These are phyloP conservation scores for Dalbergia cochinchinensis DNA, from an alignment of 306 rosid genomes.

Conservation along the genomic window DNA sequence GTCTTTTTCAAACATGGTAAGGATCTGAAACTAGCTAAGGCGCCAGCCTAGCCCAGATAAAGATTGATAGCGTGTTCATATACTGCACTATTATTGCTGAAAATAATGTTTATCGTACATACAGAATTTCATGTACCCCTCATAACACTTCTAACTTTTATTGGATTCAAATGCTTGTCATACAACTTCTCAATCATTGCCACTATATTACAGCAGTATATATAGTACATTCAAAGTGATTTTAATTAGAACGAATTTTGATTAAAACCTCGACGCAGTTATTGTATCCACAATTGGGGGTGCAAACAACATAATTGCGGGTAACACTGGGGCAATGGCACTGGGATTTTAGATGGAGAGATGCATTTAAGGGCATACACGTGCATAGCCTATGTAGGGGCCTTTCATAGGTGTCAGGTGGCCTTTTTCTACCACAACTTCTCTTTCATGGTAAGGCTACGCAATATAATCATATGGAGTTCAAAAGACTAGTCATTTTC, in stretches of 20 bases:
- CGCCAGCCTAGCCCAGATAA: slow-evolving; percentile 54
- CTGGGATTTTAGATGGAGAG: slow-evolving; percentile 28
- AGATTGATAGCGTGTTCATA: slow-evolving; percentile 40
- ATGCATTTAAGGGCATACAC: slow-evolving; percentile 48
- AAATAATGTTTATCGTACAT: slow-evolving; percentile 22
- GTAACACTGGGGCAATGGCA: slow-evolving; percentile 28
- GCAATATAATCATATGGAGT: slow-evolving; percentile 44
- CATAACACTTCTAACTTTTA: neutral
- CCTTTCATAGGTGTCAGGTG: slow-evolving; percentile 36
- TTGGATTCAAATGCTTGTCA: slow-evolving; percentile 13
- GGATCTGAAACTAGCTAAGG: slow-evolving; percentile 44
- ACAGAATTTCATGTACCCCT: neutral
- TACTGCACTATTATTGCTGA: slow-evolving; percentile 42
- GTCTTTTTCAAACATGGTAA: slow-evolving; percentile 49
- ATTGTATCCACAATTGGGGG: slow-evolving; percentile 13
- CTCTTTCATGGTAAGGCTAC: slow-evolving; percentile 44
- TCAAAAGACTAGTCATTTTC: slow-evolving; percentile 51
- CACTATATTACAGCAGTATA: too few relatives aligned
- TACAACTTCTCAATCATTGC: slow-evolving; percentile 25
- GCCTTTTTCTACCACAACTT: slow-evolving; percentile 42
- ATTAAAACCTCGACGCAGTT: neutral
- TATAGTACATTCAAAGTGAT: neutral
- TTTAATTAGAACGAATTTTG: neutral
- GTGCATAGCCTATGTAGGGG: slow-evolving; percentile 53
- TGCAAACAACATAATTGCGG: neutral